Evolutionary conservation across 345 rosid genomes (phyloP), one percentile per base, ranked within the genome.

Genomic region (Alliaria petiolata): DNA sequence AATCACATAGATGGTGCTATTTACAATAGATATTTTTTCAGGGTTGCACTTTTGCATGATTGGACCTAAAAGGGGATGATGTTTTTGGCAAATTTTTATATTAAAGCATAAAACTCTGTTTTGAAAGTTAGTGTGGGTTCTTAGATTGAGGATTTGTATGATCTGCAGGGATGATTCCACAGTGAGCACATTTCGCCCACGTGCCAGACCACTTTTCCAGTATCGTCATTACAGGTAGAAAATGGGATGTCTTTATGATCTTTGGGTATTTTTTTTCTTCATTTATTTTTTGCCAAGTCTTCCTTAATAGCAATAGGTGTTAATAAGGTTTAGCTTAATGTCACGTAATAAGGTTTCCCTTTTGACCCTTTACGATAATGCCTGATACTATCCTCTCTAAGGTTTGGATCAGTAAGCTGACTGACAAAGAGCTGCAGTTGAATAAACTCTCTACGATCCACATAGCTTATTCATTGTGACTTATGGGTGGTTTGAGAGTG

Each of bases 191-290:
- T 95, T 92, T 52, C 96, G 96, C 49, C 98, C 97, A 54, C 98
- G 95, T 73, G 93, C 97, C 75, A 82, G 90, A 31, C 91, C 70
- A 17, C 98, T 95, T 56, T 95, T 95, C 88, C 99, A 92, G 67
- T 95, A 95, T 71, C 98, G 98, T 72, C 92, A 88, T 61, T 95
- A 95, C 83, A 92, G 99, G 99, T 91, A 78, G 56, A 70, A 55
- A 71, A 49, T 31, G 43, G 52, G 45, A 46, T 72, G 11, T 53
- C 44, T 31, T 30, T 60, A 9, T 50, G 7, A 13, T 67, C 56
- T 26, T 52, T 22, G 31, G 28, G 6, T 47, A 9, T 54, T 26
- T 57, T 2, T 40, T 51, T 53, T 33, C 40, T 34, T 46, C 58
- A 69, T 57, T 56, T 55, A 35, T 44, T 53, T 31, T 67, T 63